Base-by-base conservation (phyloP, 1,139 yeast species). In the Protomyces macrosporus region DNA sequence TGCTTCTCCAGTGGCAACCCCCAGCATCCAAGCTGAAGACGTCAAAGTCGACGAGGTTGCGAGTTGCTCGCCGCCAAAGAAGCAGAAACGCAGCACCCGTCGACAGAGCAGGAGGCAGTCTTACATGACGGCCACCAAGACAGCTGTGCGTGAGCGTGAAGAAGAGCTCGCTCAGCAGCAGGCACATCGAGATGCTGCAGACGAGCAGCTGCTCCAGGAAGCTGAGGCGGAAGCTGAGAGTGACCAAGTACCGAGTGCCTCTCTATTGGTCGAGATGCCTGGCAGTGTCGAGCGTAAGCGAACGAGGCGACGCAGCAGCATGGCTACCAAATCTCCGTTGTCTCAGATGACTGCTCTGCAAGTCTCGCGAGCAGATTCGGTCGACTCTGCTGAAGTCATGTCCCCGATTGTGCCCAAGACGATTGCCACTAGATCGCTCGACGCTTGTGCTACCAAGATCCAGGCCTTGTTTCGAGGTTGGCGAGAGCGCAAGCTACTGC, bases 271-370 rank as follows among this genome's bases (percentile, higher is more conserved):
- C 10, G 65, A 63, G 50, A 54, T 58, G 56, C 65, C 65, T 6
- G 65, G 65, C 9, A 63, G 65, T 59, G 64, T 63, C n/a, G 65
- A 63, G 40, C 59, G 65, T 7, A 58, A 50, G 35, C 51, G 59
- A 16, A 37, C 55, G 6, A 60, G 59, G n/a, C 40, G 63, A 39
- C 53, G 33, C 30, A 54, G 60, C 54, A 53, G 40, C 35, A 30
- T 51, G 6, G 48, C 45, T 2, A 12, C 58, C n/a, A 35, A 35
- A 39, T 53, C 63, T 10, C 54, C 63, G n/a, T 42, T 53, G 32
- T 40, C 35, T 23, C 42, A 48, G 40, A 12, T 32, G 12, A 4
- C 34, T 30, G 42, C 42, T 12, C 12, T 5, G 12, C 42, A 39
- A 4, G 42, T 39, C n/a, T 12, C 42, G n/a, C 42, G 7, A 39